Percentiles rank a stretch among this genome's conserved stretches.
These are phyloP conservation scores for Stephania cephalantha DNA, from an alignment of 164 flowering plant species.

Conservation along the genomic window DNA sequence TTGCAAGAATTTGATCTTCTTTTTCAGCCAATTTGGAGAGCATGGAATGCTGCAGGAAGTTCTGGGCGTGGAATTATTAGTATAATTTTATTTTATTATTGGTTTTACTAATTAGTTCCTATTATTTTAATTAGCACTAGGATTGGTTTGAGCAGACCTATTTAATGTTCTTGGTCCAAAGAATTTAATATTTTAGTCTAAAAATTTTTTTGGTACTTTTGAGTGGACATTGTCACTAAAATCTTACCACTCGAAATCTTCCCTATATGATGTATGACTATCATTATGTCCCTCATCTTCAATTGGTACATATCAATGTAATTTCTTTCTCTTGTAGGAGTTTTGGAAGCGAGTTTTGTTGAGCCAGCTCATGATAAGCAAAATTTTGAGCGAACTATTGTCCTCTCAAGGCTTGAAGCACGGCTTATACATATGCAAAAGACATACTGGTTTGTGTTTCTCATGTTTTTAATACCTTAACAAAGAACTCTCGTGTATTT, in stretches of 20 bases:
- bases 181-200: no score
- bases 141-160: no score
- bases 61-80: constrained; percentile 97
- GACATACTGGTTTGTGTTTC: constrained; percentile 59
- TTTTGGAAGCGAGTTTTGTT: constrained; percentile 92
- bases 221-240: no score
- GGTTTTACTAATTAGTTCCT: background rate
- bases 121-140: background rate
- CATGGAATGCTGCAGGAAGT: constrained; percentile 76
- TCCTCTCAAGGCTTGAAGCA: constrained; percentile 76
- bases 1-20: background rate
- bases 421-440: constrained; percentile 66
- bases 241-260: no score
- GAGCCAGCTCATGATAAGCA: constrained; percentile 99
- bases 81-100: constrained; percentile 16
- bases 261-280: no score
- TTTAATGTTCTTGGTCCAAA: no score
- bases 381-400: constrained; percentile 93
- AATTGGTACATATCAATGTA: background rate
- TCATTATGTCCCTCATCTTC: no score
- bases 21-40: constrained; percentile 97
- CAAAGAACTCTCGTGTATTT: background rate
- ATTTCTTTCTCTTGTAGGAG: constrained; percentile 41
- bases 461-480: background rate
- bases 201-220: background rate